A percentile compares a stretch with the other conserved stretches of the same genome.
phyloP scores from a whole-genome alignment of 257 asterid genomes.

The Galeopsis tetrahit region DNA sequence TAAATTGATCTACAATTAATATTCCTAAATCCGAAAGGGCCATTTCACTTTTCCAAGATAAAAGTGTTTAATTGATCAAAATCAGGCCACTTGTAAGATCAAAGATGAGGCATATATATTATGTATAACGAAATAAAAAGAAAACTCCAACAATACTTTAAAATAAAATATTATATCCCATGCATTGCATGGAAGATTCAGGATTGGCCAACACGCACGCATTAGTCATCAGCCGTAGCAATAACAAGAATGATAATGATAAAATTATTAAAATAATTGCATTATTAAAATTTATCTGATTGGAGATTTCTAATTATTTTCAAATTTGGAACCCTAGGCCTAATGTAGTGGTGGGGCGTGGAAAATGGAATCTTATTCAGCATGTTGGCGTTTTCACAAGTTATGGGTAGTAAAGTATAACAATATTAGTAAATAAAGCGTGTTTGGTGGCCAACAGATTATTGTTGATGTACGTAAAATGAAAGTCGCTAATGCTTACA shows the following conservation, averaged over 20 bases:
- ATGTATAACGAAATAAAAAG: too few relatives aligned
- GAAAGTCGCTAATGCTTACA: conserved; percentile 17
- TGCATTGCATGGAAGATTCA: not conserved
- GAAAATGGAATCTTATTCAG: conserved; percentile 17
- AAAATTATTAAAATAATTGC: not conserved
- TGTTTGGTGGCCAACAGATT: conserved; percentile 22
- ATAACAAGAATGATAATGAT: not conserved
- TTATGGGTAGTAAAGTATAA: not conserved
- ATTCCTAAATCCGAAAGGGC: too few relatives aligned
- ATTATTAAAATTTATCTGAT: not conserved
- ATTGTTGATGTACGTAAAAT: not conserved
- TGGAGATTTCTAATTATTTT: not conserved
- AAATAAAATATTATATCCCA: not conserved
- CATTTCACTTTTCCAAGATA: too few relatives aligned
- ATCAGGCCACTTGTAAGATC: too few relatives aligned
- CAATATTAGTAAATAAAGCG: not conserved
- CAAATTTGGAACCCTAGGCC: not conserved
- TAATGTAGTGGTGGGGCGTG: too few relatives aligned
- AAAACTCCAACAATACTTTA: not conserved
- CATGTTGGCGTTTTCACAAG: not conserved
- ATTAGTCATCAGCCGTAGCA: not conserved
- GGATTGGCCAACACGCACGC: not conserved
- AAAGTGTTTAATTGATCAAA: too few relatives aligned
- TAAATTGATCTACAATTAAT: too few relatives aligned
- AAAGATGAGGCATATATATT: too few relatives aligned